phyloP scores from a whole-genome alignment of 257 asterid genomes.

The Solanum tarijense region DNA sequence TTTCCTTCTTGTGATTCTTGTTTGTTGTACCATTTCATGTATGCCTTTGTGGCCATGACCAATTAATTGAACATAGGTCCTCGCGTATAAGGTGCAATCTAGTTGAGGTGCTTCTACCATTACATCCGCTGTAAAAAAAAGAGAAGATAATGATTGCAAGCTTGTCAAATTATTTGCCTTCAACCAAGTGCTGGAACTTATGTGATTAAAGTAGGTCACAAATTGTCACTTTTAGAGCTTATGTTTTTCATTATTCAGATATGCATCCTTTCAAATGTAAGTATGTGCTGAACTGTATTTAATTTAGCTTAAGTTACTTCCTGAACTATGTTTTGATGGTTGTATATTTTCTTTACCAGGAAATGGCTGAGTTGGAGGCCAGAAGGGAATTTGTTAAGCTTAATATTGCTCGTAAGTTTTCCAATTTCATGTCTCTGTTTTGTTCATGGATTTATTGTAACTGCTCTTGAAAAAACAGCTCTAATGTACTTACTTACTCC shows the following conservation, averaged over 20 bases:
- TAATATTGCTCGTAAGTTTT: constrained; percentile 78
- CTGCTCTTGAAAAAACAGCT: not conserved
- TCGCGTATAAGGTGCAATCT: not conserved
- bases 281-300: not conserved
- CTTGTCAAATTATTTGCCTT: not conserved
- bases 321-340: not conserved
- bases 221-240: not conserved
- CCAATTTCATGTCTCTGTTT: not conserved
- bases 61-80: not conserved
- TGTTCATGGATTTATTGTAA: not conserved
- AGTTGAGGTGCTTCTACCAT: not conserved
- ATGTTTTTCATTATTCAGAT: not conserved
- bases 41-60: not conserved
- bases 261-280: not conserved
- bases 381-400: constrained; percentile 73
- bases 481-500: too few species aligned
- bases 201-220: not conserved
- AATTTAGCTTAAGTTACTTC: not conserved
- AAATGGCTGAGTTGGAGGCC: constrained; percentile 81
- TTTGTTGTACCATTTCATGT: not conserved
- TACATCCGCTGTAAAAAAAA: not conserved
- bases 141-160: not conserved
- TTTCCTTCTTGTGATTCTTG: not conserved
- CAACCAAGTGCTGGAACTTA: not conserved
- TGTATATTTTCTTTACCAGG: constrained; percentile 39